Evolutionary conservation across 108 stramenopile genomes (phyloP).

Genomic region (Nitzschia palea): DNA sequence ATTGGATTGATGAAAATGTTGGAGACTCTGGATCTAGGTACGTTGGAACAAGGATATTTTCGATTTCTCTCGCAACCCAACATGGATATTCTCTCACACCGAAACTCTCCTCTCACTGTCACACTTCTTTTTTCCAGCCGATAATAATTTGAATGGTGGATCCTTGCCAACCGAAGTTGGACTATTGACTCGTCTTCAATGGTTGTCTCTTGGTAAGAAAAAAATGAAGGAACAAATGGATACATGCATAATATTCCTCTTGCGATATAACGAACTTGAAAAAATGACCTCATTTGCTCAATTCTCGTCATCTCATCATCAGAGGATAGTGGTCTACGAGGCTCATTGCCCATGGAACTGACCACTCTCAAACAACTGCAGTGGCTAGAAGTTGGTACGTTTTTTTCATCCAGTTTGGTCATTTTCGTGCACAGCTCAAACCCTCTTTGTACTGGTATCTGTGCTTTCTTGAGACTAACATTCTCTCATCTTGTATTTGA

Average conservation of each 20-base stretch:
- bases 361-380: neutral
- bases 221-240: too few relatives aligned
- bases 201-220: slow-evolving; percentile 4
- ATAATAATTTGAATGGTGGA: neutral
- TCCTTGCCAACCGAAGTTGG: neutral
- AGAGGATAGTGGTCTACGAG: neutral
- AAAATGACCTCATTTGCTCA: neutral
- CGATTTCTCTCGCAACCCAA: too few relatives aligned
- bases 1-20: neutral
- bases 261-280: neutral
- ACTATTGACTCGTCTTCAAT: neutral
- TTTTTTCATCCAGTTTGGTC: too few relatives aligned
- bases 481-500: too few relatives aligned
- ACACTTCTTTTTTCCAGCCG: neutral
- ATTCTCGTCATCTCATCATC: neutral
- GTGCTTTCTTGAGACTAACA: neutral
- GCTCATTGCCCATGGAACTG: neutral
- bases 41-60: neutral
- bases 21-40: neutral
- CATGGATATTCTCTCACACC: too few relatives aligned
- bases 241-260: neutral
- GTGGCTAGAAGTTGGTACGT: neutral
- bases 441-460: neutral
- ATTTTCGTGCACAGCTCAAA: too few relatives aligned
- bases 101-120: neutral